phyloP scores from a whole-genome alignment of 2,329 filamentous ascomycete species.

The Cladosporium sp. region DNA sequence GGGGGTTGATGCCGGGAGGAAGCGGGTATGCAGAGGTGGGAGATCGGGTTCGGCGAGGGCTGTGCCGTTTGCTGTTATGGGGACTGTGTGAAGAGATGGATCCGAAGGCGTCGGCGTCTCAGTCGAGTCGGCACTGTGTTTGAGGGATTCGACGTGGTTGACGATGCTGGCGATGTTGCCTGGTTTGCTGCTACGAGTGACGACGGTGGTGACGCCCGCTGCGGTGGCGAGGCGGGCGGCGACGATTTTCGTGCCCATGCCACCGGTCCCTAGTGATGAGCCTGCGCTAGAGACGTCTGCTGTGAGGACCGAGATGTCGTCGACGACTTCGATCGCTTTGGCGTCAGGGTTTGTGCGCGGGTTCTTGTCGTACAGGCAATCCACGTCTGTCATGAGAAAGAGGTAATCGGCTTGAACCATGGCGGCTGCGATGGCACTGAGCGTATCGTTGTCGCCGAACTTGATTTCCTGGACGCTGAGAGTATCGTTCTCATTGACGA shows the following conservation, averaged over 20 bases:
- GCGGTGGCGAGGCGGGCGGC: slow-evolving; percentile 89
- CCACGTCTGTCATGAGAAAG: slow-evolving; percentile 98
- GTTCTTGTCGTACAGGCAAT: slow-evolving; percentile 96
- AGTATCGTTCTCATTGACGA: slow-evolving; percentile 98
- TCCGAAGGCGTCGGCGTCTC: slow-evolving; percentile 22
- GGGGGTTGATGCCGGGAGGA: slow-evolving; percentile 76
- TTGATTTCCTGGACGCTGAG: slow-evolving; percentile 97
- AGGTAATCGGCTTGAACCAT: slow-evolving; percentile 97
- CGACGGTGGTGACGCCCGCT: slow-evolving; percentile 91
- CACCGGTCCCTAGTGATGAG: slow-evolving; percentile 84
- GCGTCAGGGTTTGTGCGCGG: slow-evolving; percentile 81
- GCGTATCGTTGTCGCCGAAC: slow-evolving; percentile 97
- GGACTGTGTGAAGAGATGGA: not conserved
- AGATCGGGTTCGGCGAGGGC: slow-evolving; percentile 5
- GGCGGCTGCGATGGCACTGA: slow-evolving; percentile 91
- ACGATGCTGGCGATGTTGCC: slow-evolving; percentile 89
- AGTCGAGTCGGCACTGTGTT: slow-evolving; percentile 23
- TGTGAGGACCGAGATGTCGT: slow-evolving; percentile 76
- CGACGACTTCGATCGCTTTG: slow-evolving; percentile 83
- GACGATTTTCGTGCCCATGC: slow-evolving; percentile 96
- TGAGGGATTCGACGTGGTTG: slow-evolving; percentile 66
- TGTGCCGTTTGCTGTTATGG: slow-evolving; percentile 16
- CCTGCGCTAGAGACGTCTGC: slow-evolving; percentile 90
- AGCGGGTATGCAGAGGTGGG: slow-evolving; percentile 78
- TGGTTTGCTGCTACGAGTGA: slow-evolving; percentile 88